phyloP scores from a whole-genome alignment of 2,329 filamentous ascomycete genomes.

The Trichoderma hamatum region DNA sequence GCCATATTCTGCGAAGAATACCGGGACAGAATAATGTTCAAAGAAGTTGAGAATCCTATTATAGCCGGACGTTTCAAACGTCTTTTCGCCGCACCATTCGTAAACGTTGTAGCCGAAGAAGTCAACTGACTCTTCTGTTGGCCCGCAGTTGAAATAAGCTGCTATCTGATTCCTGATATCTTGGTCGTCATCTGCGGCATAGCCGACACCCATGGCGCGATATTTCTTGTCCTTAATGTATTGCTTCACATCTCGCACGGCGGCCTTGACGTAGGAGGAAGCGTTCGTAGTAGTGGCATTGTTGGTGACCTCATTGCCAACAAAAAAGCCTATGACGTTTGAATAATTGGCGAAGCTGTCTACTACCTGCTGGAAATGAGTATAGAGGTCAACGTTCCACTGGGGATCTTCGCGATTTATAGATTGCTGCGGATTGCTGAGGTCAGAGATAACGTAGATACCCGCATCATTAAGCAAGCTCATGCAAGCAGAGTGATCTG shows the following conservation, averaged over 20 bases:
- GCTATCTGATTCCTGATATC: conserved; percentile 80
- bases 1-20: conserved; percentile 98
- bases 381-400: conserved; percentile 79
- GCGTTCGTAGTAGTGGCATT: conserved; percentile 83
- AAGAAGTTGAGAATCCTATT: conserved; percentile 84
- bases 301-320: conserved; percentile 96
- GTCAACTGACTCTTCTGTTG: conserved; percentile 69
- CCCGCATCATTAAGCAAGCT: conserved; percentile 75
- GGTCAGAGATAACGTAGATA: conserved; percentile 94
- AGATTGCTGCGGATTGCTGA: conserved; percentile 78
- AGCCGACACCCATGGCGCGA: conserved; percentile 84
- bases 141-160: conserved; percentile 92
- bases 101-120: conserved; percentile 99
- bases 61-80: conserved; percentile 77
- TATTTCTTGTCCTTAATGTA: conserved; percentile 84
- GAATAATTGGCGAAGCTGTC: conserved; percentile 80
- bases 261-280: conserved; percentile 95
- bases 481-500: conserved; percentile 86
- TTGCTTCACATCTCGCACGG: conserved; percentile 91
- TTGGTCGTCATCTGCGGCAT: conserved; percentile 92
- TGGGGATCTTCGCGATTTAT: conserved; percentile 79
- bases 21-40: conserved; percentile 83
- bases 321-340: conserved; percentile 97
- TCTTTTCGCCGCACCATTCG: conserved; percentile 93
- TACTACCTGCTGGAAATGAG: conserved; percentile 81